Evolutionary conservation across 805 yeast genomes (phyloP), one percentile per base, ranked within the genome.

Genomic region (Metschnikowia shivogae): DNA sequence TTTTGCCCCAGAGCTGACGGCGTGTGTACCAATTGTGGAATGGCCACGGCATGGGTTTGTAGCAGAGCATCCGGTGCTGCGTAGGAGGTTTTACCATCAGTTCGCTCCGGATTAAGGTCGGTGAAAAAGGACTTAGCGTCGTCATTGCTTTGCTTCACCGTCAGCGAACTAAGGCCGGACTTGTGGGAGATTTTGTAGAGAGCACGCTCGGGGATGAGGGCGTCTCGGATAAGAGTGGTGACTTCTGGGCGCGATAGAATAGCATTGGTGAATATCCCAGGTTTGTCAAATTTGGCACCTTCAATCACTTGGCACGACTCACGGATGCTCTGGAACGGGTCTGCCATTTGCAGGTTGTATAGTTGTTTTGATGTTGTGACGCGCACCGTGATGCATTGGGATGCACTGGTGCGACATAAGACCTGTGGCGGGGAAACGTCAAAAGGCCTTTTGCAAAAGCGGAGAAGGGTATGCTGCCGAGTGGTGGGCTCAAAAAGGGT

Each of bases 211-310:
- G 72, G 70, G 0, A 56, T 60, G 30, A 77, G 76, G 3, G 84
- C 80, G 59, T 83, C 89, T 52, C 83, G 70, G 17, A 83, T 63
- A n/a, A 83, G 63, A 17, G 72, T 64, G 2, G 82, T 79, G 45
- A 82, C 80, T 26, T 71, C 69, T 10, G 81, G 80, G 39, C 68
- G 63, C 22, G 71, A 63, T 8, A 80, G 69, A 13, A 82, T 64
- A 2, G 89, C 83, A 55, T 83, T 83, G 33, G 84, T 78, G 60
- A 83, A 83, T 4, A 80, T 74, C 0, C 88, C 87, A 0, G 86
- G 79, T 0, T 74, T 70, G 17, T 71, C 61, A 59, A 82, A 82
- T 44, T 77, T 65, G 3, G 75, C 67, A 8, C 66, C 59, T 22
- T 67, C 61, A 8, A 80, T 58, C 1, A 73, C 65, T n/a, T 66